Percentiles rank a stretch among this genome's conserved stretches.
Conservation (phyloP, 1,284 basidiomycete species). For the Acaromyces ingoldii region DNA sequence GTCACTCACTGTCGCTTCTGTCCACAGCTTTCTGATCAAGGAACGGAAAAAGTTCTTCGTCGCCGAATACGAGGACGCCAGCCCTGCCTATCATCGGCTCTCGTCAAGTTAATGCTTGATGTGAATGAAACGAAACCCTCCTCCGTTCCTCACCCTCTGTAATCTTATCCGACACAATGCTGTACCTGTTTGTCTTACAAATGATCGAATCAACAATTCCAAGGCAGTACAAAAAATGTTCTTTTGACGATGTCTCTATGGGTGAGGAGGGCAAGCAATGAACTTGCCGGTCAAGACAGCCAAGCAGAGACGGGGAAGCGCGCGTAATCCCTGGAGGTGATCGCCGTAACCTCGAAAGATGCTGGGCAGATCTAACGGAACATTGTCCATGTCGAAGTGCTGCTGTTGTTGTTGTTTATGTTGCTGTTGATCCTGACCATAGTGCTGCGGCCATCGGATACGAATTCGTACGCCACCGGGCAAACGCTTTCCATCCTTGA, state of each 20-base stretch:
- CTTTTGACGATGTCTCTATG: too few species aligned
- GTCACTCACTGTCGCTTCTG: not conserved
- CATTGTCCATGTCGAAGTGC: not conserved
- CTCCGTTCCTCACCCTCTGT: too few species aligned
- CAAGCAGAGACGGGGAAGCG: constrained; percentile 9
- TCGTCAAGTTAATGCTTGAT: constrained; percentile 25
- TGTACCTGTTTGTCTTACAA: too few species aligned
- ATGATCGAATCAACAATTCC: too few species aligned
- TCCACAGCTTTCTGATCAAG: constrained; percentile 63
- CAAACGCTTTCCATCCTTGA: constrained; percentile 76
- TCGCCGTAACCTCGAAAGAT: constrained; percentile 29
- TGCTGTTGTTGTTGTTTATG: not conserved
- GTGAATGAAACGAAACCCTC: too few species aligned
- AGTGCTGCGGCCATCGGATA: not conserved
- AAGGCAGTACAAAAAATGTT: too few species aligned
- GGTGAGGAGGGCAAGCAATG: too few species aligned
- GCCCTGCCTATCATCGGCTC: constrained; percentile 68
- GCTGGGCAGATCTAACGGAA: constrained; percentile 13
- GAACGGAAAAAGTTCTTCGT: constrained; percentile 67
- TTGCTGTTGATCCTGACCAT: not conserved
- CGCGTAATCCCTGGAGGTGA: constrained; percentile 20
- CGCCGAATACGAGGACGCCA: constrained; percentile 67
- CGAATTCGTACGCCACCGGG: constrained; percentile 59
- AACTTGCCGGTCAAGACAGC: too few species aligned
- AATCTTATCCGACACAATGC: too few species aligned